Base-by-base conservation (phyloP, 139 green algal genomes). In the Asterochloris erici region DNA sequence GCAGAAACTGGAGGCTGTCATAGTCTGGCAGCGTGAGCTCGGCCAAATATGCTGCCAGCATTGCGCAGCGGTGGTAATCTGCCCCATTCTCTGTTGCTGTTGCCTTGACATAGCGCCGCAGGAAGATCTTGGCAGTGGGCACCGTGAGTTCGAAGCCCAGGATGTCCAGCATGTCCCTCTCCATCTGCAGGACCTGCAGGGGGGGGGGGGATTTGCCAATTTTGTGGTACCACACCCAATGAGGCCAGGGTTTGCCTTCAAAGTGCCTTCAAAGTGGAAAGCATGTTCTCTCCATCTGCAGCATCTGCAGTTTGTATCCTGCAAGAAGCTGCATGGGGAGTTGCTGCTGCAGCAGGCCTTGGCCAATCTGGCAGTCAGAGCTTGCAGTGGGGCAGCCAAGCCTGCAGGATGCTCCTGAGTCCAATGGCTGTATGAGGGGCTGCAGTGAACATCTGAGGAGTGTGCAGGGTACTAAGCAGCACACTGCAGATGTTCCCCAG, bases 81-180 rank as follows among this genome's bases (percentile, higher is more conserved):
- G 68, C 24, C 74, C 70, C 24, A 11, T 73, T 69, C 62, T 68
- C 60, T 38, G 83, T 84, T 54, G 82, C 61, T 0, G 90, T 86
- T 12, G 87, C 93, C 81, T 90, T 90, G 74, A 95, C 82, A 77
- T 92, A 95, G 23, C 94, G 90, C 9, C 94, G 87, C 54, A 98
- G 89, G 87, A 99, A 99, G n/a, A 86, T 94, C 86, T 98, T 98
- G 69, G 88, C 87, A 28, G 96, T 99, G 79, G 97, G 96, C 73
- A 92, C 86, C 26, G 93, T 96, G 16, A 99, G 88, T 85, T 98
- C 90, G 82, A 98, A 99, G 16, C 91, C 63, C 63, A 99, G 91
- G 11, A 81, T 82, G n/a, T 91, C 89, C 27, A 99, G 91, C 26
- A 99, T 62, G 0, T 89, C 79, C 64, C 91, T 88, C 88, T 99